Evolutionary conservation across 768 basidiomycete genomes (phyloP).

Genomic region (Collybia mongolica): DNA sequence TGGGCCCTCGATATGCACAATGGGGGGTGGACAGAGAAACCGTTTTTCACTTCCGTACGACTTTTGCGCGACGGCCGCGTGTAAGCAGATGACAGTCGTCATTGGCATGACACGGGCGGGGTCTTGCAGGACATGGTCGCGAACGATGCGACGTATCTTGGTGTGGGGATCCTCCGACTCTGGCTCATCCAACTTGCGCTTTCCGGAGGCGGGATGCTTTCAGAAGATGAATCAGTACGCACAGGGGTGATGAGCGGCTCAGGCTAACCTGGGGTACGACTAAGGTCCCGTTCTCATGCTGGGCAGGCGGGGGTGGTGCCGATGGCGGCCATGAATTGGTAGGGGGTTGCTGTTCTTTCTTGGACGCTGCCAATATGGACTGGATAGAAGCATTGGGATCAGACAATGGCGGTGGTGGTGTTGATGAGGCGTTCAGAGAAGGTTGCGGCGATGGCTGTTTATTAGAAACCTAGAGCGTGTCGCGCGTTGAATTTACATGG

Average conservation of each 20-base stretch:
- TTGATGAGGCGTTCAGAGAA: slow-evolving; percentile 18
- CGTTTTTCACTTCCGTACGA: slow-evolving; percentile 96
- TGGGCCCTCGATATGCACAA: slow-evolving; percentile 90
- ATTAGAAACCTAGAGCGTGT: slow-evolving; percentile 28
- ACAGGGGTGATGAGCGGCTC: slow-evolving; percentile 1
- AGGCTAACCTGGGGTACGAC: slow-evolving; percentile 38
- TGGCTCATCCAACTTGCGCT: slow-evolving; percentile 74
- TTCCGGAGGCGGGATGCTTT: slow-evolving; percentile 44
- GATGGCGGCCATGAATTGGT: slow-evolving; percentile 42
- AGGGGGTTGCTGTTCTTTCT: slow-evolving; percentile 36
- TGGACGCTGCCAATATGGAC: slow-evolving; percentile 51
- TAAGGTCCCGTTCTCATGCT: slow-evolving; percentile 26
- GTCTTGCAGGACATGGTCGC: slow-evolving; percentile 78
- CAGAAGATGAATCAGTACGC: slow-evolving; percentile 7
- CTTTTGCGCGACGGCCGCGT: slow-evolving; percentile 94
- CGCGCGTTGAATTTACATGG: slow-evolving; percentile 22
- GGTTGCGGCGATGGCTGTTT: slow-evolving; percentile 21
- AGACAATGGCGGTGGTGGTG: slow-evolving; percentile 23
- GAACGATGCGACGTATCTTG: slow-evolving; percentile 83
- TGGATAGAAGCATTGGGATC: slow-evolving; percentile 48
- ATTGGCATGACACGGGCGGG: slow-evolving; percentile 77
- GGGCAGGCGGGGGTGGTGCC: slow-evolving; percentile 20
- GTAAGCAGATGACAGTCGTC: slow-evolving; percentile 88
- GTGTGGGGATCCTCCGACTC: slow-evolving; percentile 65
- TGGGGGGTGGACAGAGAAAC: slow-evolving; percentile 90